Evolutionary conservation across 257 asterid species (phyloP).

Genomic region (Capsicum rhomboideum): DNA sequence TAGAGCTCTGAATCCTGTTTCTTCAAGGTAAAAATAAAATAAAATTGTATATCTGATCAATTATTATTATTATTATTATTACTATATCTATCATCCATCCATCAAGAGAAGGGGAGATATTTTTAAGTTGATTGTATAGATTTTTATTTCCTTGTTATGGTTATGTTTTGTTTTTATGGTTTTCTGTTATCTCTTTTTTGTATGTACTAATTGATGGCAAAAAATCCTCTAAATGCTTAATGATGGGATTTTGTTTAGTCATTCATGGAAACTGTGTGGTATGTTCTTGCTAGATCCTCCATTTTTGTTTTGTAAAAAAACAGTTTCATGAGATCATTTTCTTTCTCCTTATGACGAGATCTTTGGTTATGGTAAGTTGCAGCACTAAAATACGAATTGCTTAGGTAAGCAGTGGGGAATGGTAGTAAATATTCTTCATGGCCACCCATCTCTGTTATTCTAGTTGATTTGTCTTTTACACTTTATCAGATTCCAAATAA

Average conservation of each 20-base stretch:
- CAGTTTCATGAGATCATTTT: background rate
- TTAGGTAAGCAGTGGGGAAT: background rate
- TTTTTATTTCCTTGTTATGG: constrained; percentile 1
- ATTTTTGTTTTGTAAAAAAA: background rate
- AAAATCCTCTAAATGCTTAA: background rate
- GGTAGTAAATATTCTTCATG: background rate
- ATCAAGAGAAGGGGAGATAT: background rate
- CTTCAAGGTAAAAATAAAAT: constrained; percentile 42
- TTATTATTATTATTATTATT: background rate
- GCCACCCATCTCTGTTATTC: background rate
- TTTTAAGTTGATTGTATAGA: background rate
- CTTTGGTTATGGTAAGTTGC: background rate
- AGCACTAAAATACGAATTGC: background rate
- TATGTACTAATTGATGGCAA: constrained; percentile 4
- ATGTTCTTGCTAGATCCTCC: background rate
- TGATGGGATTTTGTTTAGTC: constrained; percentile 10
- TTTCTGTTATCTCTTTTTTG: background rate
- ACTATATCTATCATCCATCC: background rate
- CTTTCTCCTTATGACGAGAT: background rate
- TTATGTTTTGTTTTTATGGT: background rate
- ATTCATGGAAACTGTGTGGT: constrained; percentile 5
- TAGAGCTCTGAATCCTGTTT: constrained; percentile 73
- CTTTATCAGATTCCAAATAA: background rate
- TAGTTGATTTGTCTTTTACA: background rate
- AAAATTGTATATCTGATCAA: background rate